phyloP scores from a whole-genome alignment of 768 basidiomycete genomes.

The Vishniacozyma victoriae region DNA sequence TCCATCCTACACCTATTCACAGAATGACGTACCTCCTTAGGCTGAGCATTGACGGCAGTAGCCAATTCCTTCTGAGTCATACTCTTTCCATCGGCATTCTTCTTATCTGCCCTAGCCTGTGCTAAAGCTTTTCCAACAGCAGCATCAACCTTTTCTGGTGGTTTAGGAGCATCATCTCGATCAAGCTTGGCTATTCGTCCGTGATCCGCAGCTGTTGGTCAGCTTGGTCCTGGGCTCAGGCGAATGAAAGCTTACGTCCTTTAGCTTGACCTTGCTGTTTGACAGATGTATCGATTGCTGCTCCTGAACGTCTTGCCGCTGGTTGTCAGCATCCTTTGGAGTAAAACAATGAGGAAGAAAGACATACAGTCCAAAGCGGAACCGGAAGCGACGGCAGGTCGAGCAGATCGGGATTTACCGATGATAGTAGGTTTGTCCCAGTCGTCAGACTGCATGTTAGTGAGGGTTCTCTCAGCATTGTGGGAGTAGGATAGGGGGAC shows the following conservation, averaged over 20 bases:
- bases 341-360: neutral
- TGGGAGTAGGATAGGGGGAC: too few species aligned
- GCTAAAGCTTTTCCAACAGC: constrained; percentile 64
- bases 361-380: constrained; percentile 28
- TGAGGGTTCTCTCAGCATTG: too few species aligned
- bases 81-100: constrained; percentile 49
- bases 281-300: constrained; percentile 30
- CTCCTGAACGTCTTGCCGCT: constrained; percentile 37
- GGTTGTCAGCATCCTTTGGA: neutral
- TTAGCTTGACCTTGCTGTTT: constrained; percentile 33
- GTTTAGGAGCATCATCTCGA: constrained; percentile 90
- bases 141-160: constrained; percentile 66
- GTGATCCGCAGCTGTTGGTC: constrained; percentile 71
- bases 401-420: constrained; percentile 20
- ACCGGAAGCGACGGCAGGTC: constrained; percentile 30
- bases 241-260: constrained; percentile 32
- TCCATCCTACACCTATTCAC: neutral
- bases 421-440: constrained; percentile 33
- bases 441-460: too few species aligned
- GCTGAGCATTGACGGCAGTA: constrained; percentile 88
- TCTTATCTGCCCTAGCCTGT: constrained; percentile 66
- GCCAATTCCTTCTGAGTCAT: constrained; percentile 89
- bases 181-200: constrained; percentile 89
- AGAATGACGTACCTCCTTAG: constrained; percentile 46
- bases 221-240: neutral